These are phyloP conservation scores for Funneliformis geosporum DNA, from an alignment of 192 early-diverging fungal genomes.

Conservation along the genomic window DNA sequence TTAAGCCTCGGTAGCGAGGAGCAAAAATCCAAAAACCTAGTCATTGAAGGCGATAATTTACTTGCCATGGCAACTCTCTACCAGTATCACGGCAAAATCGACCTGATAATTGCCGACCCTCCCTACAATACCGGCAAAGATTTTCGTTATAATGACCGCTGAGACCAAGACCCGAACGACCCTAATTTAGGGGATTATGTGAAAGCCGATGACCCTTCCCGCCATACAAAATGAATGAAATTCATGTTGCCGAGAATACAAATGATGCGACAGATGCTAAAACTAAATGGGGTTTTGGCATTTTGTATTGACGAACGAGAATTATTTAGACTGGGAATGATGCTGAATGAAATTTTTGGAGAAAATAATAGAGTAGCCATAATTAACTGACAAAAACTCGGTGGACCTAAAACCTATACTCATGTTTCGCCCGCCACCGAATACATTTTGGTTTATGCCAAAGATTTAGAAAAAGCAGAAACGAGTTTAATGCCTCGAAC, in stretches of 20 bases:
- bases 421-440: neutral
- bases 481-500: neutral
- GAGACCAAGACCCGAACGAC: neutral
- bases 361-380: constrained; percentile 13
- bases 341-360: constrained; percentile 25
- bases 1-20: too few species aligned
- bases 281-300: constrained; percentile 12
- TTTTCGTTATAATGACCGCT: constrained; percentile 22
- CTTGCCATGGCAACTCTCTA: constrained; percentile 9
- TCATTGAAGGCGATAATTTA: constrained; percentile 28
- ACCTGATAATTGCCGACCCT: constrained; percentile 21
- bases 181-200: neutral
- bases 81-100: constrained; percentile 16
- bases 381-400: constrained; percentile 14
- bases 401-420: neutral
- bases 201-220: neutral
- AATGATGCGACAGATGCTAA: constrained; percentile 25
- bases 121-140: constrained; percentile 28
- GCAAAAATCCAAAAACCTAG: too few species aligned
- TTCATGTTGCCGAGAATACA: constrained; percentile 18
- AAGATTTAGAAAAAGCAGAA: neutral
- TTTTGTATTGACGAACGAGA: constrained; percentile 21
- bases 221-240: constrained; percentile 24
- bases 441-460: constrained; percentile 22
- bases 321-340: constrained; percentile 13